Conservation (phyloP, 805 yeast genomes). For the Candida suzukii region DNA sequence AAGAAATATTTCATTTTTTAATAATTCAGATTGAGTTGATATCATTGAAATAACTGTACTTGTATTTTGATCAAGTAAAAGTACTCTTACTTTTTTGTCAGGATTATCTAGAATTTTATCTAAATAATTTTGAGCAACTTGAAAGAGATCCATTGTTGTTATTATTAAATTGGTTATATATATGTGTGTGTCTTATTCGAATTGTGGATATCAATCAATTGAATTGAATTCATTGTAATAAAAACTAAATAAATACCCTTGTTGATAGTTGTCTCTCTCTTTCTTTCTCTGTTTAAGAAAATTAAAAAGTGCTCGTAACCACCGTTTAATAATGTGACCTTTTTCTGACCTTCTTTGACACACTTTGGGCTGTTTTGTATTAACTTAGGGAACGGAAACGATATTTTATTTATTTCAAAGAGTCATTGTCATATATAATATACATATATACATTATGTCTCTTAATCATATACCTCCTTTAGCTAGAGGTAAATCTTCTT, state of each 20-base stretch:
- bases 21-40: slow-evolving; percentile 78
- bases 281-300: neutral
- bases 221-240: no score
- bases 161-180: no score
- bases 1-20: slow-evolving; percentile 78
- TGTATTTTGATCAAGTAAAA: slow-evolving; percentile 73
- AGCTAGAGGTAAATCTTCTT: slow-evolving; percentile 19
- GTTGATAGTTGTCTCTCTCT: no score
- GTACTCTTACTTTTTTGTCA: slow-evolving; percentile 48
- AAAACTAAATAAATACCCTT: no score
- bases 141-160: slow-evolving; percentile 37
- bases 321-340: no score
- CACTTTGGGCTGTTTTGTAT: no score
- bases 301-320: neutral
- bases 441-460: slow-evolving; percentile 6
- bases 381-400: no score
- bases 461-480: slow-evolving; percentile 4
- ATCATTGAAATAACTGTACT: slow-evolving; percentile 82
- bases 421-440: neutral
- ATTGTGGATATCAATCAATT: no score
- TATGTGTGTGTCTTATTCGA: no score
- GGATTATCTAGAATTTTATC: slow-evolving; percentile 25
- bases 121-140: slow-evolving; percentile 38
- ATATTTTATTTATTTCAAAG: no score
- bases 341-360: no score